These are phyloP conservation scores for Durio zibethinus DNA, from an alignment of 345 rosid species.

Conservation along the genomic window DNA sequence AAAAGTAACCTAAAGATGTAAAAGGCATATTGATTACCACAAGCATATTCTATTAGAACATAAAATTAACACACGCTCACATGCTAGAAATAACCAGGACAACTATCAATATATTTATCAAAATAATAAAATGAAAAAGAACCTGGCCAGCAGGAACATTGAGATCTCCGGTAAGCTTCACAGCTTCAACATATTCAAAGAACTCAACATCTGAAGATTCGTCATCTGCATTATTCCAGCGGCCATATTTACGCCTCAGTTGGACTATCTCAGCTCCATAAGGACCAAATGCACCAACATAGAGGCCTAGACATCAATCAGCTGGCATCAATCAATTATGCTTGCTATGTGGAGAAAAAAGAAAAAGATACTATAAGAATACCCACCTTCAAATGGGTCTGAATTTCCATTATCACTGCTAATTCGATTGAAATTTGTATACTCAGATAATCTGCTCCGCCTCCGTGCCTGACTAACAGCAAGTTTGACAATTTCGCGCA, in stretches of 20 bases:
- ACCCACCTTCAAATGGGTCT: conserved; percentile 85
- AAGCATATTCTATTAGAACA: conserved; percentile 6
- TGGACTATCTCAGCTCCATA: conserved; percentile 93
- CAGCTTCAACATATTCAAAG: conserved; percentile 95
- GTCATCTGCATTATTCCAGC: conserved; percentile 59
- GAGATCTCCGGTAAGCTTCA: conserved; percentile 96
- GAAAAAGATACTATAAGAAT: conserved; percentile 6
- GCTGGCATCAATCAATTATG: conserved; percentile 8
- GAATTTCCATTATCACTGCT: conserved; percentile 52
- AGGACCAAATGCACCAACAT: conserved; percentile 95
- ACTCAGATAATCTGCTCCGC: conserved; percentile 59
- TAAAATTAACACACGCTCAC: background rate
- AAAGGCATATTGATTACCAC: conserved; percentile 17
- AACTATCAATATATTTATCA: background rate
- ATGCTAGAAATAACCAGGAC: background rate
- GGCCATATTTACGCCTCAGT: conserved; percentile 82
- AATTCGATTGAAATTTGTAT: conserved; percentile 73
- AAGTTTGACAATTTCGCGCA: conserved; percentile 81
- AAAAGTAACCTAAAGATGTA: conserved; percentile 71
- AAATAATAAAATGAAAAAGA: background rate
- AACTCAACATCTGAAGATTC: conserved; percentile 64
- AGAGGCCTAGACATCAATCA: conserved; percentile 58
- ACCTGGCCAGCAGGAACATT: conserved; percentile 99
- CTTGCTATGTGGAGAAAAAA: conserved; percentile 9
- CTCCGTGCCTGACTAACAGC: conserved; percentile 76